Conservation (phyloP, 148 eudicot genomes). For the Nepenthes mirabilis region DNA sequence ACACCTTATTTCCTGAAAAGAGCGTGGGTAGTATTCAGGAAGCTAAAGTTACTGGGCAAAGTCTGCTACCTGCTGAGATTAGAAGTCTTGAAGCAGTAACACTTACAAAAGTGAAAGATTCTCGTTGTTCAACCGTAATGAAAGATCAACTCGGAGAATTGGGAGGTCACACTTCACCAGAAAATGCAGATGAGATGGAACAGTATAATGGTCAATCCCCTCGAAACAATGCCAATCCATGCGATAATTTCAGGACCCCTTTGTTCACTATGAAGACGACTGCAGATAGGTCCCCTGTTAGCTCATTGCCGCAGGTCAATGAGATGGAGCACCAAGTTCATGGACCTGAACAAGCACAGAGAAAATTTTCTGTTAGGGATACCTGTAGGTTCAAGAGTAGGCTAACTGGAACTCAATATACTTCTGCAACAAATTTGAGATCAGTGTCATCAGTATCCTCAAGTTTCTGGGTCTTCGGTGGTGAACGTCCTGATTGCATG, state of each 20-base stretch:
- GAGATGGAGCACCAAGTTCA: constrained; percentile 17
- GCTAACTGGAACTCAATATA: constrained; percentile 11
- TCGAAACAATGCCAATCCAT: constrained; percentile 15
- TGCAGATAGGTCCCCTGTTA: constrained; percentile 15
- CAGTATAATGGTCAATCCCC: constrained; percentile 19
- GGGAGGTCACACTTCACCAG: constrained; percentile 13
- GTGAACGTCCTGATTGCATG: constrained; percentile 5
- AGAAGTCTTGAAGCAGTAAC: background rate
- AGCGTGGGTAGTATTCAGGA: constrained; percentile 17
- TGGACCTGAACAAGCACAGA: constrained; percentile 15
- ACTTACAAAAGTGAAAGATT: background rate
- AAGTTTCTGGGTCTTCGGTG: background rate
- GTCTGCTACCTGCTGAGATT: constrained; percentile 14
- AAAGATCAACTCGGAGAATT: constrained; percentile 15
- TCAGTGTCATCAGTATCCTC: constrained; percentile 29
- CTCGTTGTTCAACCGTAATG: constrained; percentile 6
- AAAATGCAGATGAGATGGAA: constrained; percentile 16
- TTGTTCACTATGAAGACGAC: constrained; percentile 24
- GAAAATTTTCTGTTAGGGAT: constrained; percentile 5
- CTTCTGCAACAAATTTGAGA: constrained; percentile 24
- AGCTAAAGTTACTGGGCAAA: constrained; percentile 13
- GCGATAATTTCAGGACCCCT: constrained; percentile 23
- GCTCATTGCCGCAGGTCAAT: constrained; percentile 19
- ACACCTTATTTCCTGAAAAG: constrained; percentile 5
- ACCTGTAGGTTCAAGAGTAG: constrained; percentile 9